Evolutionary conservation across 345 rosid genomes (phyloP).

Genomic region (Hirschfeldia incana): DNA sequence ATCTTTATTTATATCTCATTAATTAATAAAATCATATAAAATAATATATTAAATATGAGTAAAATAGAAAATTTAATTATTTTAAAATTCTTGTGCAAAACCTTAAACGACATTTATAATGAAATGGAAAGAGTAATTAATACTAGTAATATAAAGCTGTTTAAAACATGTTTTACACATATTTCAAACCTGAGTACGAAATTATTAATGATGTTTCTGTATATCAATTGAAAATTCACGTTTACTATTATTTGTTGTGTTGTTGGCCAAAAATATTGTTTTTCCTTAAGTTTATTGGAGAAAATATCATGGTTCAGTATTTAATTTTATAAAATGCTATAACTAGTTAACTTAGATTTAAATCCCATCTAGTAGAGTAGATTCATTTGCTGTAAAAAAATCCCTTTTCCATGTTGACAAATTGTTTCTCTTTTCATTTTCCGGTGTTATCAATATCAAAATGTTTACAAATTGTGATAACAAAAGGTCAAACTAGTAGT

Average conservation of each 20-base stretch:
- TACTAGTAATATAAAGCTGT: neutral
- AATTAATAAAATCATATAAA: too few species aligned
- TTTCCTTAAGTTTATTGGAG: neutral
- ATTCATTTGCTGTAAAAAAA: too few species aligned
- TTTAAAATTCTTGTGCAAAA: too few species aligned
- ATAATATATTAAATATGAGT: too few species aligned
- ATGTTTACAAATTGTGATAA: constrained; percentile 2
- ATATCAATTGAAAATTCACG: neutral
- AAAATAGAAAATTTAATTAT: too few species aligned
- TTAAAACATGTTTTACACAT: too few species aligned
- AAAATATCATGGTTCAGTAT: neutral
- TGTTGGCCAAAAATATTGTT: neutral
- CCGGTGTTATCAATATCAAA: neutral
- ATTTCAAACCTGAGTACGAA: neutral
- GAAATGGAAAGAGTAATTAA: too few species aligned
- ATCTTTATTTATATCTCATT: too few species aligned
- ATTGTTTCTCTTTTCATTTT: neutral
- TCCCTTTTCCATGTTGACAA: too few species aligned
- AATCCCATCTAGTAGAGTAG: too few species aligned
- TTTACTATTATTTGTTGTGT: neutral
- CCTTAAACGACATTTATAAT: too few species aligned
- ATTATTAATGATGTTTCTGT: neutral
- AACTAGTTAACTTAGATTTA: neutral
- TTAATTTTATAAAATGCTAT: neutral
- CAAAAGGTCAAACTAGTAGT: constrained; percentile 31